These are phyloP conservation scores for Chlorella sp. DNA, from an alignment of 139 green algal species.

Conservation along the genomic window DNA sequence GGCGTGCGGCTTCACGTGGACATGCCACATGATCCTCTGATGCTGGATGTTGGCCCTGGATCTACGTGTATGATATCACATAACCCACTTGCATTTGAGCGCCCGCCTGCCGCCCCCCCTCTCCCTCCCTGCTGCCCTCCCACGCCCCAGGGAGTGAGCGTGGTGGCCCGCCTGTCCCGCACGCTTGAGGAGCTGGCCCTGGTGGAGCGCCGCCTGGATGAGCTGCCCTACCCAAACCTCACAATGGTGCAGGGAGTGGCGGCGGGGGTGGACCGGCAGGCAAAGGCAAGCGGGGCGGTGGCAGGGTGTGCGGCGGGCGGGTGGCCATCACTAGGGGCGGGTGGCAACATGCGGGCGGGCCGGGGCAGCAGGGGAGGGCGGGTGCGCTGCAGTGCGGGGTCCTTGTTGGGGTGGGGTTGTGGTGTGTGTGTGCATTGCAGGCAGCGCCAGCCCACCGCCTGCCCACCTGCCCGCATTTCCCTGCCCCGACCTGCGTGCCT, in stretches of 20 bases:
- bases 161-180: slow-evolving; percentile 56
- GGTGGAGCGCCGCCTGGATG: slow-evolving; percentile 55
- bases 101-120: background rate
- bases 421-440: too few relatives aligned
- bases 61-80: too few relatives aligned
- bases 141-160: slow-evolving; percentile 55
- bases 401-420: too few relatives aligned
- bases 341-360: too few relatives aligned
- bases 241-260: slow-evolving; percentile 53
- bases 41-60: too few relatives aligned
- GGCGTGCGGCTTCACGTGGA: too few relatives aligned
- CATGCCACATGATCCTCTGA: too few relatives aligned
- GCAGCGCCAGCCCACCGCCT: background rate
- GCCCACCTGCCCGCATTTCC: background rate
- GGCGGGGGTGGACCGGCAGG: slow-evolving; percentile 43
- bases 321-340: too few relatives aligned
- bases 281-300: background rate
- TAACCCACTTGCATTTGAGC: background rate
- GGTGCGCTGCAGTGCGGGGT: too few relatives aligned
- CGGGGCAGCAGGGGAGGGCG: too few relatives aligned
- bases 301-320: background rate
- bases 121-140: background rate
- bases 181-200: slow-evolving; percentile 70
- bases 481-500: background rate
- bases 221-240: slow-evolving; percentile 56